phyloP scores from a whole-genome alignment of 2,329 filamentous ascomycete genomes.

The Fusarium bulbicola region DNA sequence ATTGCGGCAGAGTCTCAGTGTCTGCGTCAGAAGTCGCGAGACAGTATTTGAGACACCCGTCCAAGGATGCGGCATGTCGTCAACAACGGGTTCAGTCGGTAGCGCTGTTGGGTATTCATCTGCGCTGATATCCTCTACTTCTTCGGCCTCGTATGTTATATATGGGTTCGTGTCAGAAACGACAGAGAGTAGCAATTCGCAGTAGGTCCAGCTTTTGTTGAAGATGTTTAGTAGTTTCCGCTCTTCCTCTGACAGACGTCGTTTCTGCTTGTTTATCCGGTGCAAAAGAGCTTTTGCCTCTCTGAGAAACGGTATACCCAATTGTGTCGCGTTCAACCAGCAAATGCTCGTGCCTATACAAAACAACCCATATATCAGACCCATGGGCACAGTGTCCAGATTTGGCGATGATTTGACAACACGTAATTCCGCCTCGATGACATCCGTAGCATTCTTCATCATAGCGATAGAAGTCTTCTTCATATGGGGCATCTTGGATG shows the following conservation, averaged over 20 bases:
- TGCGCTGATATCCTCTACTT: slow-evolving; percentile 15
- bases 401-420: slow-evolving; percentile 29
- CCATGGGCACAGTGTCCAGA: slow-evolving; percentile 43
- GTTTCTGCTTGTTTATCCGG: slow-evolving; percentile 37
- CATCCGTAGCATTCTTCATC: slow-evolving; percentile 47
- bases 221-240: slow-evolving; percentile 48
- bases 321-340: slow-evolving; percentile 49
- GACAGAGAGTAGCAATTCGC: slow-evolving; percentile 51
- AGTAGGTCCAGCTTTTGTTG: slow-evolving; percentile 52
- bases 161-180: slow-evolving; percentile 46
- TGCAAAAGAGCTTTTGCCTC: slow-evolving; percentile 42
- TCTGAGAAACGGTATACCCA: slow-evolving; percentile 46
- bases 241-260: slow-evolving; percentile 26
- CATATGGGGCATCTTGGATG: slow-evolving; percentile 47
- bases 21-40: slow-evolving; percentile 47
- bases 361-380: slow-evolving; percentile 50
- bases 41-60: slow-evolving; percentile 49
- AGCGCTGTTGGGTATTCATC: slow-evolving; percentile 28
- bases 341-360: slow-evolving; percentile 52
- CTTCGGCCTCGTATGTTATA: slow-evolving; percentile 6
- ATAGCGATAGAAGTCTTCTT: slow-evolving; percentile 45
- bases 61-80: slow-evolving; percentile 49
- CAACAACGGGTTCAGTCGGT: slow-evolving; percentile 14
- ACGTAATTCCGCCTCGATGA: slow-evolving; percentile 47
- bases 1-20: slow-evolving; percentile 48